phyloP scores from a whole-genome alignment of 2,329 filamentous ascomycete genomes.

The Colletotrichum sp. region DNA sequence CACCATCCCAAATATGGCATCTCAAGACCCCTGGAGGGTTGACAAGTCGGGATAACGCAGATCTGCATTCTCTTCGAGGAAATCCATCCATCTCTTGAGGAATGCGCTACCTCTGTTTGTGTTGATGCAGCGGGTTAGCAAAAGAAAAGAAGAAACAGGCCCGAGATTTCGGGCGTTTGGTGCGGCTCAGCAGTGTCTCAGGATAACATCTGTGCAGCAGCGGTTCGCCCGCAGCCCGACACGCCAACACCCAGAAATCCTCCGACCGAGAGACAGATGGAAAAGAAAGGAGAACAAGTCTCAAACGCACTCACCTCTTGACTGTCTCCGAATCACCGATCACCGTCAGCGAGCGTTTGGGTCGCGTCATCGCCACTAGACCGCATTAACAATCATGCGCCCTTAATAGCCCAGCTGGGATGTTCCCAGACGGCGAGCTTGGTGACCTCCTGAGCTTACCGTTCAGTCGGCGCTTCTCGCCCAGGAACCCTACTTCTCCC shows the following conservation, averaged over 20 bases:
- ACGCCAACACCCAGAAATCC: neutral
- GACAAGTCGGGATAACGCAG: constrained; percentile 81
- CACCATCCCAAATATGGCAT: neutral
- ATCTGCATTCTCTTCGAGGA: constrained; percentile 88
- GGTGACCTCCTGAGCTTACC: constrained; percentile 59
- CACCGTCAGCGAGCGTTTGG: constrained; percentile 86
- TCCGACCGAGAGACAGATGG: neutral
- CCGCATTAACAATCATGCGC: constrained; percentile 31
- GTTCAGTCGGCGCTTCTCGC: constrained; percentile 90
- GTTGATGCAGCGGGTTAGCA: constrained; percentile 22
- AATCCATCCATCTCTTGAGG: constrained; percentile 89
- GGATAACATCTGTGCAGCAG: neutral
- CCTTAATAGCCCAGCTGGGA: neutral
- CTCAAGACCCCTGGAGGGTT: constrained; percentile 31
- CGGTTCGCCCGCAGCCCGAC: neutral
- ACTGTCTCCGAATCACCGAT: constrained; percentile 96
- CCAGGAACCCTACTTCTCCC: constrained; percentile 90
- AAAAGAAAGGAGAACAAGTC: constrained; percentile 17
- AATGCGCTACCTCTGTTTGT: constrained; percentile 77
- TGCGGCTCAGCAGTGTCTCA: constrained; percentile 16
- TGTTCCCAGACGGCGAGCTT: neutral
- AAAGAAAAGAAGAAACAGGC: constrained; percentile 16
- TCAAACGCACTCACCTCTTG: constrained; percentile 68
- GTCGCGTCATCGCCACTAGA: constrained; percentile 95
- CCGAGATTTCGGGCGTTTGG: constrained; percentile 3